Conservation (phyloP, 768 basidiomycete genomes). For the Termitomyces bulborhizus region DNA sequence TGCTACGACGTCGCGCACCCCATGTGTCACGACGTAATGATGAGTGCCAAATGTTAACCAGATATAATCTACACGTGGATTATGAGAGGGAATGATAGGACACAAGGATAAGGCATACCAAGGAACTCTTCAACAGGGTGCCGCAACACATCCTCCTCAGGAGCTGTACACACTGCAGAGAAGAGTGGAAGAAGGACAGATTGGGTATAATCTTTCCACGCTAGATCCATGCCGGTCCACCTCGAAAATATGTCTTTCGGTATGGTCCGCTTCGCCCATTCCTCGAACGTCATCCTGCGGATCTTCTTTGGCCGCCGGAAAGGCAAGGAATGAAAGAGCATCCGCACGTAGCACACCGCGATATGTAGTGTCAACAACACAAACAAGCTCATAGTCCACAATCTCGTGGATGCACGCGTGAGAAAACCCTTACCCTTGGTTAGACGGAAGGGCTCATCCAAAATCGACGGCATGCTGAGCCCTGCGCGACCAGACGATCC, state of each 20-base stretch:
- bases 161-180: conserved; percentile 68
- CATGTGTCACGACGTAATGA: conserved; percentile 60
- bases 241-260: conserved; percentile 35
- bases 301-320: conserved; percentile 24
- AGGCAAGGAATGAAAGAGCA: conserved; percentile 37
- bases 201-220: conserved; percentile 48
- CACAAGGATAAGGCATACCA: conserved; percentile 31
- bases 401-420: conserved; percentile 14
- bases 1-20: conserved; percentile 52
- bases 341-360: conserved; percentile 40
- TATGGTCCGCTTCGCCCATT: conserved; percentile 39
- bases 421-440: conserved; percentile 14
- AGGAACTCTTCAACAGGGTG: conserved; percentile 64
- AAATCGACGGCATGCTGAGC: conserved; percentile 41
- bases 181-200: conserved; percentile 58
- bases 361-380: conserved; percentile 36
- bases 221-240: conserved; percentile 38
- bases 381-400: conserved; percentile 31
- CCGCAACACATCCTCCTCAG: conserved; percentile 42
- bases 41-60: conserved; percentile 61
- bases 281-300: conserved; percentile 34
- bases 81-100: not conserved
- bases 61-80: conserved; percentile 50
- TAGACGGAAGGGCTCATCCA: conserved; percentile 19
- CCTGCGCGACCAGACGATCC: conserved; percentile 52